Conservation (phyloP, 768 basidiomycete species). For the Coprinellus micaceus region DNA sequence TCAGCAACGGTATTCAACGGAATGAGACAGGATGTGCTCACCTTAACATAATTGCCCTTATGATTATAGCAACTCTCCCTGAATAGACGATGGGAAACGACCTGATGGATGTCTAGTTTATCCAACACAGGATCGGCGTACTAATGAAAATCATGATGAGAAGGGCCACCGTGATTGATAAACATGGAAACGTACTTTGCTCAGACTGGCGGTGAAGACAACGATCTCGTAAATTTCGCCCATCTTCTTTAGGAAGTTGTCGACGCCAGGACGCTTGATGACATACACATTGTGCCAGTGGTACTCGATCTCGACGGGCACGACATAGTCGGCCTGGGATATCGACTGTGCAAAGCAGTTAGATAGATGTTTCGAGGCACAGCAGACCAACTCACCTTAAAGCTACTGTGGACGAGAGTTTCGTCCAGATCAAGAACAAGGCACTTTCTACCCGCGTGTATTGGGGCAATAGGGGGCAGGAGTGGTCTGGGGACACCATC, state of each 20-base stretch:
- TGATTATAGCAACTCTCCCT: slow-evolving; percentile 99
- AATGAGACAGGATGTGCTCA: slow-evolving; percentile 27
- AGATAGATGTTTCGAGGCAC: slow-evolving; percentile 10
- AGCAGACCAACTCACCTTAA: slow-evolving; percentile 65
- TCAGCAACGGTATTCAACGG: slow-evolving; percentile 1
- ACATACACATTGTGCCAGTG: slow-evolving; percentile 99
- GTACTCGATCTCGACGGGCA: slow-evolving; percentile 98
- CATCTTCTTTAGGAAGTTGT: slow-evolving; percentile 96
- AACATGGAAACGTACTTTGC: slow-evolving; percentile 64
- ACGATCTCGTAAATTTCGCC: slow-evolving; percentile 98
- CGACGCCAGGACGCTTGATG: slow-evolving; percentile 97
- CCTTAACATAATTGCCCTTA: slow-evolving; percentile 99
- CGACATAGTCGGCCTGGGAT: slow-evolving; percentile 92
- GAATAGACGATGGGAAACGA: slow-evolving; percentile 92
- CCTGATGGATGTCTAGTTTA: slow-evolving; percentile 89
- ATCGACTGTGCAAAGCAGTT: slow-evolving; percentile 61
- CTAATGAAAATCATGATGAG: slow-evolving; percentile 36
- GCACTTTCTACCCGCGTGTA: slow-evolving; percentile 88
- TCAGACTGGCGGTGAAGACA: slow-evolving; percentile 95
- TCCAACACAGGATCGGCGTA: slow-evolving; percentile 99
- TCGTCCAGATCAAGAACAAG: slow-evolving; percentile 96
- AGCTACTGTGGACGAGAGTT: slow-evolving; percentile 94
- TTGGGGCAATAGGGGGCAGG: slow-evolving; percentile 77
- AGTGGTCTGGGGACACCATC: slow-evolving; percentile 85
- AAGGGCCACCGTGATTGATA: slow-evolving; percentile 1